Evolutionary conservation across 2,329 filamentous ascomycete genomes (phyloP).

Genomic region (Fusarium aywerte): DNA sequence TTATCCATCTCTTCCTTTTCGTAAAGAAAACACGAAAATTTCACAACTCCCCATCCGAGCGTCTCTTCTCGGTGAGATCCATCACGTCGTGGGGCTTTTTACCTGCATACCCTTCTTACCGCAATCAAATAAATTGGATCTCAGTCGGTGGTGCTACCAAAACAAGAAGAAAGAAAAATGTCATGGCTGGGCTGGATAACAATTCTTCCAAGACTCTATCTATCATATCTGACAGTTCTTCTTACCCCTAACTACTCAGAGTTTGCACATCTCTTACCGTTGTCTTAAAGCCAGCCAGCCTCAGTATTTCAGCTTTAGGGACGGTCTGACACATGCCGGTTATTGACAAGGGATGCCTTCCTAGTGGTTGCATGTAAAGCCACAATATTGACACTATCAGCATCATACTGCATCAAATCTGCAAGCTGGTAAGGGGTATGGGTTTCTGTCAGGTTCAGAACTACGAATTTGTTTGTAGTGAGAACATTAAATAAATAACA

Average conservation of each 20-base stretch:
- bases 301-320: conserved; percentile 18
- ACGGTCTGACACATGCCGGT: conserved; percentile 8
- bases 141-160: background rate
- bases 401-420: background rate
- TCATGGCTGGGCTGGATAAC: background rate
- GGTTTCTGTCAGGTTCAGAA: background rate
- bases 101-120: background rate
- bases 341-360: background rate
- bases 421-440: background rate
- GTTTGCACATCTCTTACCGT: background rate
- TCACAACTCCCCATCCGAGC: conserved; percentile 10
- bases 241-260: background rate
- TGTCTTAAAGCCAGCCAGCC: conserved; percentile 11
- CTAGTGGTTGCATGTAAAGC: conserved; percentile 6
- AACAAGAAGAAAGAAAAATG: background rate
- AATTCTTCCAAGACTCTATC: background rate
- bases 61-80: conserved; percentile 8
- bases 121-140: background rate
- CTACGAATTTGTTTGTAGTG: background rate
- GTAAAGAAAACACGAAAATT: background rate
- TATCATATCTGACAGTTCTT: background rate
- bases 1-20: background rate
- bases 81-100: background rate
- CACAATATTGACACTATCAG: conserved; percentile 8
- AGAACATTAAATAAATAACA: background rate